Percentiles rank a stretch among this genome's conserved stretches.
Conservation (phyloP, 768 basidiomycete genomes). For the Termitomyces sp. region DNA sequence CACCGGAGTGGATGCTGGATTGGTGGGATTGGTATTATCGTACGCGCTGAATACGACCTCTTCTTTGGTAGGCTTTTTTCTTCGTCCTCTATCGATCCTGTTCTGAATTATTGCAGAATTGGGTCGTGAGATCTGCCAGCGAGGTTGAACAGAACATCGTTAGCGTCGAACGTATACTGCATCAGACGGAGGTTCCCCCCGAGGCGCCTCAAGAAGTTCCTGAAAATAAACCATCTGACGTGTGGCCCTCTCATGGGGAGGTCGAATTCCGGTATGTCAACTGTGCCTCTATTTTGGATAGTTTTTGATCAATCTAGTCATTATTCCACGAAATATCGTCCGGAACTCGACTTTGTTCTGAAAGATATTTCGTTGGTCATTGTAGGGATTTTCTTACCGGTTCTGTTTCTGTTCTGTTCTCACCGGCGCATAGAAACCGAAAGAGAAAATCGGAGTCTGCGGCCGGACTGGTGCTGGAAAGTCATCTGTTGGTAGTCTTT, state of each 20-base stretch:
- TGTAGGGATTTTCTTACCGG: constrained; percentile 30
- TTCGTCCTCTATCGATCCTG: background rate
- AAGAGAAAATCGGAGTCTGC: constrained; percentile 88
- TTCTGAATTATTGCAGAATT: constrained; percentile 12
- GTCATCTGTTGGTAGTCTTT: constrained; percentile 48
- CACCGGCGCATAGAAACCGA: constrained; percentile 48
- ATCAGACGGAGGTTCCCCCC: constrained; percentile 67
- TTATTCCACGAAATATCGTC: constrained; percentile 76
- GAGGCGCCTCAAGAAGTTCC: constrained; percentile 75
- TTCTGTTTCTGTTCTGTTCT: background rate
- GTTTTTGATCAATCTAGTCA: constrained; percentile 29
- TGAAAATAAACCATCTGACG: constrained; percentile 41
- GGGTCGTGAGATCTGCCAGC: constrained; percentile 76
- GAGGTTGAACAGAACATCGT: constrained; percentile 92
- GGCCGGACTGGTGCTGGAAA: constrained; percentile 81
- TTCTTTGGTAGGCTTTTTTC: constrained; percentile 51
- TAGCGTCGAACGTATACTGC: constrained; percentile 81
- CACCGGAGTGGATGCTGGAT: constrained; percentile 77
- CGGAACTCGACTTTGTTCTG: constrained; percentile 77
- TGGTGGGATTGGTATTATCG: constrained; percentile 81
- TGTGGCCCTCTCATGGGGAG: constrained; percentile 72
- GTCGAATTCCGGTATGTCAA: constrained; percentile 65
- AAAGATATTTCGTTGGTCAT: constrained; percentile 68
- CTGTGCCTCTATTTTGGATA: background rate
- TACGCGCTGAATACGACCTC: constrained; percentile 83